Base-by-base conservation (phyloP, 2,329 filamentous ascomycete genomes). In the Fusarium pininemorale region DNA sequence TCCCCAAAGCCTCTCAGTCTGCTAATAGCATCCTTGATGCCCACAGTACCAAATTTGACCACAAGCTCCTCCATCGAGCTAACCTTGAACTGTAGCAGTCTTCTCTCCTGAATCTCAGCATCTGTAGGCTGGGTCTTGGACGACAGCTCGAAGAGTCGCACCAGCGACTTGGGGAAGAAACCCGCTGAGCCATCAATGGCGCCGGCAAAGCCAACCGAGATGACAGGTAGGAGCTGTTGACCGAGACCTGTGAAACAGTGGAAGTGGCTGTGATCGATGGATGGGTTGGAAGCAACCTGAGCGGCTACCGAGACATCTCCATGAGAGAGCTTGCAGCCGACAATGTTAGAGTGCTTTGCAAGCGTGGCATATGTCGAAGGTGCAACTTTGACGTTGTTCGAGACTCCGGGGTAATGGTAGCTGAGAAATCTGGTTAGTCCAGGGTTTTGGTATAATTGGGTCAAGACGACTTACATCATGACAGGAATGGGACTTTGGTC, bases 241-340 rank as follows among this genome's bases (percentile, higher is more conserved):
- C 90, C 91, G 4, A 92, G 85, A 1, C 91, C 90, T 7, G 89
- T 91, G 83, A 89, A 92, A 37, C 89, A 87, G 73, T 85, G 86
- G 82, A 92, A 92, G 53, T 86, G 82, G 5, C 81, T 77, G 76
- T 89, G 86, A 80, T 92, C 88, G 77, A 92, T 90, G 54, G 84
- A 79, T 0, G 90, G 90, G 75, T 87, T 88, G 8, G 87, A 84
- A 8, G 88, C 89, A 66, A 92, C 87, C 79, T 91, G 88, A 9
- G 87, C 85, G 78, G 91, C 90, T 75, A 88, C 85, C n/a, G 90
- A 91, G 53, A 92, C 85, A 78, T 92, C 89, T 57, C 90, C 90
- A 79, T 93, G 91, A 1, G 90, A 92, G 75, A 93, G 87, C 82
- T 93, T 93, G 82, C 89, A 91, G 57, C 91, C 91, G 8, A 92